Evolutionary conservation across 768 basidiomycete genomes (phyloP).

Genomic region (Podaxis sp.): DNA sequence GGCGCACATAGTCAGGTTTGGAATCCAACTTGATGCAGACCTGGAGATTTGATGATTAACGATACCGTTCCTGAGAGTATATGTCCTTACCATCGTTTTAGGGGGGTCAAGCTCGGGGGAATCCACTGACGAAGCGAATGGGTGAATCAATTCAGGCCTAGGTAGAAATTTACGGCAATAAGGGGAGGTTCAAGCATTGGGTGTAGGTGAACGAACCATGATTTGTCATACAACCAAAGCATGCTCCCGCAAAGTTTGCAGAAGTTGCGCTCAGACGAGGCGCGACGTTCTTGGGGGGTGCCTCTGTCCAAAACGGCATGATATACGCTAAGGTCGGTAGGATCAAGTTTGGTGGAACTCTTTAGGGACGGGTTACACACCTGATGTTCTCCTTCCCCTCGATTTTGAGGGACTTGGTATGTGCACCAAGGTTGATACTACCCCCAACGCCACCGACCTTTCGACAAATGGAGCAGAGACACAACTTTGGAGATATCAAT

Average conservation of each 20-base stretch:
- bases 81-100: constrained; percentile 39
- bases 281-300: constrained; percentile 41
- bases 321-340: constrained; percentile 39
- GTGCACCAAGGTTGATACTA: constrained; percentile 61
- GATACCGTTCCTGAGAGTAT: not conserved
- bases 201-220: constrained; percentile 35
- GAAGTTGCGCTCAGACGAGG: constrained; percentile 57
- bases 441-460: constrained; percentile 66
- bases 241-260: constrained; percentile 61
- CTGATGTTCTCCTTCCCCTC: constrained; percentile 52
- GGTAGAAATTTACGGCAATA: not conserved
- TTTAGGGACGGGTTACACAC: constrained; percentile 23
- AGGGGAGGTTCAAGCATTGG: not conserved
- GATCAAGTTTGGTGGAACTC: not conserved
- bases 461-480: constrained; percentile 66
- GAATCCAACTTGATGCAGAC: constrained; percentile 42
- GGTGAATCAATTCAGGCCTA: constrained; percentile 64
- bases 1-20: constrained; percentile 55
- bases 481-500: constrained; percentile 33
- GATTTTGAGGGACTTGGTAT: constrained; percentile 45
- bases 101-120: constrained; percentile 50
- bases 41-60: constrained; percentile 20
- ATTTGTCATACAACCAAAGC: constrained; percentile 60
- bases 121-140: constrained; percentile 66
- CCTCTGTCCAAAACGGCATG: constrained; percentile 58